Conservation (phyloP, 805 yeast genomes). For the Saccharomycopsis fibuligera region DNA sequence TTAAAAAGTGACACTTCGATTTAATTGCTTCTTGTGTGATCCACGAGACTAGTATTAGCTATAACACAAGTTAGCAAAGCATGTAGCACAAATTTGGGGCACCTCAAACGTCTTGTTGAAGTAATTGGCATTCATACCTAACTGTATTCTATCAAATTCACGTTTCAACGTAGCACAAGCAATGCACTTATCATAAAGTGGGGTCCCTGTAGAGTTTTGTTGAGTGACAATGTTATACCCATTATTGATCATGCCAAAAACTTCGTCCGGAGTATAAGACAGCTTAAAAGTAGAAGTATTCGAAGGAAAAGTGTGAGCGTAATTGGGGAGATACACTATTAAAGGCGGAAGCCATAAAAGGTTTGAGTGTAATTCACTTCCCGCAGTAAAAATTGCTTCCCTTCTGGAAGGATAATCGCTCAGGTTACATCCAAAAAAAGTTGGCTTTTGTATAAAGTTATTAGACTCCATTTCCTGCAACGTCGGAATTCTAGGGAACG, state of each 20-base stretch:
- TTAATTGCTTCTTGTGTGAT: no score
- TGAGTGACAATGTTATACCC: slow-evolving; percentile 61
- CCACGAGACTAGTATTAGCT: no score
- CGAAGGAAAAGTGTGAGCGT: slow-evolving; percentile 55
- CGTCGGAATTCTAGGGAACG: slow-evolving; percentile 62
- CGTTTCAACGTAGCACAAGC: slow-evolving; percentile 54
- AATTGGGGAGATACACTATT: slow-evolving; percentile 67
- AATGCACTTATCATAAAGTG: slow-evolving; percentile 40
- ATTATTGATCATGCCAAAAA: slow-evolving; percentile 54
- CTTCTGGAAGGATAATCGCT: slow-evolving; percentile 11
- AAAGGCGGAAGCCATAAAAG: slow-evolving; percentile 61
- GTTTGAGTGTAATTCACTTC: not conserved
- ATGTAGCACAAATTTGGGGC: slow-evolving; percentile 32
- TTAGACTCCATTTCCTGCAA: slow-evolving; percentile 38
- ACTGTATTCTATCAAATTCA: slow-evolving; percentile 36
- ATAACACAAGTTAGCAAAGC: slow-evolving; percentile 37
- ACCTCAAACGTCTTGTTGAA: slow-evolving; percentile 20
- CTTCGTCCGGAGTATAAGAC: slow-evolving; percentile 51
- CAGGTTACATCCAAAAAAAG: slow-evolving; percentile 76
- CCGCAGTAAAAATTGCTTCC: not conserved
- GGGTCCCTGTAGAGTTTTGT: slow-evolving; percentile 33
- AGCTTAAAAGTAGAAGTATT: slow-evolving; percentile 69
- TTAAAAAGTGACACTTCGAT: no score
- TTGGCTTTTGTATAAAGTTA: slow-evolving; percentile 54
- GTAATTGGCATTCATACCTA: slow-evolving; percentile 21